Conservation (phyloP, 345 rosid genomes). For the Adansonia digitata region DNA sequence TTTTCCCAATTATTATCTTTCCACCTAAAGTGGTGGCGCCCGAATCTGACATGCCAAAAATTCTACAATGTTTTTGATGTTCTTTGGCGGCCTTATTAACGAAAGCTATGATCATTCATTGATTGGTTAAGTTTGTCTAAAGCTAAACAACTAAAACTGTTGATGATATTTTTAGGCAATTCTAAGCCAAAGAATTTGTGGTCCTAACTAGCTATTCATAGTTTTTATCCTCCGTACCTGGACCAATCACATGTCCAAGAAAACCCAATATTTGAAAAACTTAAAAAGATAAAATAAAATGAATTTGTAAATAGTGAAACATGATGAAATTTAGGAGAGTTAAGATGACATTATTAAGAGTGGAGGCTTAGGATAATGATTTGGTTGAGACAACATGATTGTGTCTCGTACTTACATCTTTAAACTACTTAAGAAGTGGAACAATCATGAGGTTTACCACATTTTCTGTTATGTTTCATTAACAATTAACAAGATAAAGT, state of each 20-base stretch:
- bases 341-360: slow-evolving; percentile 3
- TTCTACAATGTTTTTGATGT: background rate
- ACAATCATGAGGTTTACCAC: slow-evolving; percentile 23
- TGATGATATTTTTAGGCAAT: background rate
- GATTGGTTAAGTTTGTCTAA: slow-evolving; percentile 5
- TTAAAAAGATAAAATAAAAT: background rate
- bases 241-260: slow-evolving; percentile 1
- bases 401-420: slow-evolving; percentile 49
- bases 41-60: background rate
- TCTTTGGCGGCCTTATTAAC: background rate
- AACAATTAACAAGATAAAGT: background rate
- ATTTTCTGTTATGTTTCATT: background rate
- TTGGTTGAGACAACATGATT: slow-evolving; percentile 39
- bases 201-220: slow-evolving; percentile 10
- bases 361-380: slow-evolving; percentile 32
- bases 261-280: background rate
- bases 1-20: background rate
- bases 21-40: background rate
- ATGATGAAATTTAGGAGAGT: slow-evolving; percentile 21
- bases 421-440: slow-evolving; percentile 18
- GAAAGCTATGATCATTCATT: slow-evolving; percentile 16
- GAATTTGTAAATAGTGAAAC: background rate
- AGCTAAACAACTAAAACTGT: background rate
- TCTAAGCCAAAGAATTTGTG: background rate
- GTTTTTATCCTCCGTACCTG: slow-evolving; percentile 6